A percentile compares a stretch with the other conserved stretches of the same genome.
Conservation (phyloP, 2,329 filamentous ascomycete genomes). For the Penicillium vulpinum region DNA sequence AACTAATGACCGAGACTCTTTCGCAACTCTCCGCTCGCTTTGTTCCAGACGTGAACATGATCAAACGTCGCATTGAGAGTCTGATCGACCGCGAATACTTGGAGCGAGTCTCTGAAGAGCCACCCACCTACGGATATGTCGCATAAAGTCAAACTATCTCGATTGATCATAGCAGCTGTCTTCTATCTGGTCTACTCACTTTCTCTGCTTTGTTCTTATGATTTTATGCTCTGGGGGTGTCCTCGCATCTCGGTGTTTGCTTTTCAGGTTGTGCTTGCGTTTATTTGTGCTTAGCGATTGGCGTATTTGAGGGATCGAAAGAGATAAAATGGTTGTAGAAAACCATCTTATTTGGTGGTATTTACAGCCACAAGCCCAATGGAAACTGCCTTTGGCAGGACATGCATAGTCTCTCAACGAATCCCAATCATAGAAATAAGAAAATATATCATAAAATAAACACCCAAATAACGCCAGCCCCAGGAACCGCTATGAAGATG, state of each 20-base stretch:
- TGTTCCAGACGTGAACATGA: constrained; percentile 53
- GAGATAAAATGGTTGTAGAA: constrained; percentile 11
- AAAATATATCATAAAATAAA: background rate
- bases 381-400: background rate
- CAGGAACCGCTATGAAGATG: constrained; percentile 1
- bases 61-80: constrained; percentile 55
- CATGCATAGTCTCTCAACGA: background rate
- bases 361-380: background rate
- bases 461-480: background rate
- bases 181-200: background rate
- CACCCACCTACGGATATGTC: constrained; percentile 49
- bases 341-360: background rate
- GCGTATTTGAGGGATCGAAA: constrained; percentile 18
- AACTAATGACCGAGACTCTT: constrained; percentile 54
- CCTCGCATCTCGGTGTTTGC: constrained; percentile 2
- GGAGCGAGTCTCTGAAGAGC: constrained; percentile 46
- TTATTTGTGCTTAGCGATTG: constrained; percentile 27
- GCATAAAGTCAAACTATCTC: constrained; percentile 30
- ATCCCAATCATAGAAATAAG: background rate
- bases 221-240: constrained; percentile 1
- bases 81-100: constrained; percentile 56
- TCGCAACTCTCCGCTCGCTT: constrained; percentile 51
- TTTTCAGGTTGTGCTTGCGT: background rate
- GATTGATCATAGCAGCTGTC: background rate
- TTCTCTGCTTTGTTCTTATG: constrained; percentile 1